phyloP scores from a whole-genome alignment of 73 alveolate genomes.

The Effrenium voratum region DNA sequence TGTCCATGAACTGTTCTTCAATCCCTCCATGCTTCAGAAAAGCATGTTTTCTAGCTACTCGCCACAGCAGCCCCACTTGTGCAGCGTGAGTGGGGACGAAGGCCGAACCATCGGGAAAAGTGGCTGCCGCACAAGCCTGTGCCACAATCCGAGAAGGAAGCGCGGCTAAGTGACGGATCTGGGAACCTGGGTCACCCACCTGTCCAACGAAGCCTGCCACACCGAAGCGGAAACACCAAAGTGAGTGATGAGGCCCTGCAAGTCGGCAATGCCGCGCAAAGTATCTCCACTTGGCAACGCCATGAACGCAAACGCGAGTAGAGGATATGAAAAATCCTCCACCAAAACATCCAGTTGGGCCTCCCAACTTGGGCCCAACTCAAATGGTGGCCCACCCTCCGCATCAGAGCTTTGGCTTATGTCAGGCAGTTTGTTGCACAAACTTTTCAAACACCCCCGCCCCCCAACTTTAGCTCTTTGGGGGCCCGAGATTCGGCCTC shows the following conservation, averaged over 20 bases:
- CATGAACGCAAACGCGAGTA: background rate
- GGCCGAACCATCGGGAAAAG: background rate
- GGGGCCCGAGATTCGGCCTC: background rate
- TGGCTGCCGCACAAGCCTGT: background rate
- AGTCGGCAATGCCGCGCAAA: background rate
- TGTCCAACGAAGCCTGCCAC: background rate
- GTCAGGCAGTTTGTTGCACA: too few relatives aligned
- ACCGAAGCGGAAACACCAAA: too few relatives aligned
- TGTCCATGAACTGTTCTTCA: conserved; percentile 7
- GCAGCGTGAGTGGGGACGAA: conserved; percentile 13
- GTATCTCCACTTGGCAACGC: background rate
- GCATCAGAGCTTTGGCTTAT: too few relatives aligned
- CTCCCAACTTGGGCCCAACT: too few relatives aligned
- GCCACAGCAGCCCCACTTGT: conserved; percentile 59
- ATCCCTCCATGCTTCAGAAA: background rate
- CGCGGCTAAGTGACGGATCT: background rate
- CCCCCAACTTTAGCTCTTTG: too few relatives aligned
- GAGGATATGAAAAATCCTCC: too few relatives aligned
- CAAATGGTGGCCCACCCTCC: too few relatives aligned
- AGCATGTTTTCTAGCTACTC: background rate
- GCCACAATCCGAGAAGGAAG: background rate
- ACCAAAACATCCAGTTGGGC: too few relatives aligned
- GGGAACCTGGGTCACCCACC: background rate
- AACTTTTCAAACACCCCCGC: too few relatives aligned
- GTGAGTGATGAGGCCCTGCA: background rate